A percentile compares a stretch with the other conserved stretches of the same genome.
phyloP scores from a whole-genome alignment of 805 yeast species.

The Kodamaea neixiangensis region DNA sequence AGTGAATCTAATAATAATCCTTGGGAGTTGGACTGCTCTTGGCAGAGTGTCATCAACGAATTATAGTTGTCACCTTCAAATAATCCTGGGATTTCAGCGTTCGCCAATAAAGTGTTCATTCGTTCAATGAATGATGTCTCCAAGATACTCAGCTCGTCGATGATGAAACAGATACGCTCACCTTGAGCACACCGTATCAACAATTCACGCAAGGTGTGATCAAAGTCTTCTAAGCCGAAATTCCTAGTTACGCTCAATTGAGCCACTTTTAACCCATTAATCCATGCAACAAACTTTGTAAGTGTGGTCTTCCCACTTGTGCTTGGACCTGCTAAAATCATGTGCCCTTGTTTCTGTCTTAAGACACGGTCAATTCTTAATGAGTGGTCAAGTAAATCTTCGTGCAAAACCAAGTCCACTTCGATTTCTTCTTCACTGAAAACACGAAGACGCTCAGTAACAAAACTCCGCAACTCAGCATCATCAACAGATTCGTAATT shows the following conservation, averaged over 20 bases:
- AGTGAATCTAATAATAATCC: constrained; percentile 62
- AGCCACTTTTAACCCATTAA: constrained; percentile 67
- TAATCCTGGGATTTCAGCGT: constrained; percentile 88
- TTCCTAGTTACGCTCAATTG: constrained; percentile 58
- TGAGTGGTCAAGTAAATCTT: constrained; percentile 71
- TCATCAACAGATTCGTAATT: constrained; percentile 58
- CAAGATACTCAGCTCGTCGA: constrained; percentile 77
- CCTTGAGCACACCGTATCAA: constrained; percentile 51
- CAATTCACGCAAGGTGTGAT: constrained; percentile 55
- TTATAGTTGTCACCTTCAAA: constrained; percentile 73
- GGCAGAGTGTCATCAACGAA: constrained; percentile 53
- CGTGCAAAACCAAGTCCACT: constrained; percentile 59
- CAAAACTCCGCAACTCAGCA: constrained; percentile 51
- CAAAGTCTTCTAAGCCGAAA: constrained; percentile 67
- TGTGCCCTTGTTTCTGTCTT: constrained; percentile 85
- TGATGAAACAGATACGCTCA: constrained; percentile 65
- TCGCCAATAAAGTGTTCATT: constrained; percentile 91
- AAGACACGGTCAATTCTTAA: constrained; percentile 80
- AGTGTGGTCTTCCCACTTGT: constrained; percentile 81
- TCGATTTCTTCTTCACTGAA: constrained; percentile 81
- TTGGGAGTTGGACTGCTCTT: constrained; percentile 55
- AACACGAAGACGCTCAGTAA: constrained; percentile 61
- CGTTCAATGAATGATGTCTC: constrained; percentile 83
- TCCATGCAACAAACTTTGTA: constrained; percentile 86
- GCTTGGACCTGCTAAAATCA: constrained; percentile 80